Conservation (phyloP, 1,284 basidiomycete species). For the Cryptococcus hybrid region DNA sequence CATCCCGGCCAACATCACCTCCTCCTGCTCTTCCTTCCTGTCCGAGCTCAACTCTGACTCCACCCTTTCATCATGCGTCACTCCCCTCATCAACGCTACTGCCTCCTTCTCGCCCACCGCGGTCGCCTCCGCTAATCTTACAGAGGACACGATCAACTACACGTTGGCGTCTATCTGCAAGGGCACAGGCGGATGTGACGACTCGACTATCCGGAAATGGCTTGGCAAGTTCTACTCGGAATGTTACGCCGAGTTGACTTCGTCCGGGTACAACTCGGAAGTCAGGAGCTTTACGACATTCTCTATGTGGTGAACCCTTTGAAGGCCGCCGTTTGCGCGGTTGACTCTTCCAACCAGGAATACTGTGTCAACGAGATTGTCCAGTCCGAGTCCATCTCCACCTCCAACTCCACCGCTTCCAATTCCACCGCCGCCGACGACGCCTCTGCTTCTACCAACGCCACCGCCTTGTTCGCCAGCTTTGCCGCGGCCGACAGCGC, state of each 20-base stretch:
- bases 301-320: conserved; percentile 71
- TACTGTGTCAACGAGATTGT: conserved; percentile 63
- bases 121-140: conserved; percentile 55
- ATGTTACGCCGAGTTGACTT: conserved; percentile 66
- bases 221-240: conserved; percentile 67
- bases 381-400: conserved; percentile 22
- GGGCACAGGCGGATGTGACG: conserved; percentile 56
- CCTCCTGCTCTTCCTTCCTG: conserved; percentile 63
- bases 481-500: conserved; percentile 13
- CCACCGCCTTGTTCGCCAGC: conserved; percentile 18
- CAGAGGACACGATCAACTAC: conserved; percentile 54
- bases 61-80: conserved; percentile 61
- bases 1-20: conserved; percentile 60
- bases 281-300: conserved; percentile 71
- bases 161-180: conserved; percentile 64
- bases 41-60: conserved; percentile 62
- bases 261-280: conserved; percentile 49
- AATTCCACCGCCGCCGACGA: conserved; percentile 22
- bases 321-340: conserved; percentile 65
- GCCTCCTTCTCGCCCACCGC: conserved; percentile 58
- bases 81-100: conserved; percentile 64
- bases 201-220: conserved; percentile 59
- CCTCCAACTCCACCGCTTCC: conserved; percentile 19
- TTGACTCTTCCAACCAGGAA: conserved; percentile 60
- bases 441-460: conserved; percentile 10